phyloP scores from a whole-genome alignment of 495 filamentous ascomycete species.

The Lentithecium fluviatile region DNA sequence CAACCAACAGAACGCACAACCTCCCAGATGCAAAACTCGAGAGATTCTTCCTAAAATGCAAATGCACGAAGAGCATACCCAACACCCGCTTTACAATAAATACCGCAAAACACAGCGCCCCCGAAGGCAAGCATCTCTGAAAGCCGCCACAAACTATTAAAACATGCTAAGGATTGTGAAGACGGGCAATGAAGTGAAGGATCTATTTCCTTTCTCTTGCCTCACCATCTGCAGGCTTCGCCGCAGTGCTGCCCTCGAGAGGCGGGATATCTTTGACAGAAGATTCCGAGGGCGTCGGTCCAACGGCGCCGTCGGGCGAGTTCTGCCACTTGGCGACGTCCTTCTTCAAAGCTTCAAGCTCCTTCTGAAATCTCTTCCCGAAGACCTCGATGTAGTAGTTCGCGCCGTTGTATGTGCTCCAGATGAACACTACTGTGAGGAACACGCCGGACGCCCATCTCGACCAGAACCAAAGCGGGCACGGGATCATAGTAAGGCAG shows the following conservation, averaged over 20 bases:
- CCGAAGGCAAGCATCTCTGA: too few relatives aligned
- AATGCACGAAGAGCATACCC: too few relatives aligned
- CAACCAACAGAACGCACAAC: too few relatives aligned
- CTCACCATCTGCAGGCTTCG: slow-evolving; percentile 13
- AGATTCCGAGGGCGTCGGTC: slow-evolving; percentile 5
- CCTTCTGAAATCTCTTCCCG: slow-evolving; percentile 93
- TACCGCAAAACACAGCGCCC: too few relatives aligned
- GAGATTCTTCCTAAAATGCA: too few relatives aligned
- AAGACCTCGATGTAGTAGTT: slow-evolving; percentile 98
- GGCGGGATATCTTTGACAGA: slow-evolving; percentile 18
- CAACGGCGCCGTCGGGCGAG: slow-evolving; percentile 17
- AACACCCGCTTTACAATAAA: too few relatives aligned
- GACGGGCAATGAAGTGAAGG: too few relatives aligned
- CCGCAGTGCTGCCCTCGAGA: slow-evolving; percentile 24
- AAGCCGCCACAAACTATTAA: too few relatives aligned
- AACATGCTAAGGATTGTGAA: too few relatives aligned
- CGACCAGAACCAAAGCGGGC: slow-evolving; percentile 92
- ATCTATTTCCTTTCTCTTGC: slow-evolving; percentile 20
- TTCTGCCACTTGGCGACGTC: slow-evolving; percentile 89
- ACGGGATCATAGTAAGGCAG: slow-evolving; percentile 87
- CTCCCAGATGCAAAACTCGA: too few relatives aligned
- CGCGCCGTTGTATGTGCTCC: slow-evolving; percentile 93
- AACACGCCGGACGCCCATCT: slow-evolving; percentile 75
- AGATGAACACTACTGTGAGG: slow-evolving; percentile 74
- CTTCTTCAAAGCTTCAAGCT: slow-evolving; percentile 82